These are phyloP conservation scores for Jatropha curcas DNA, from an alignment of 345 rosid genomes.

Conservation along the genomic window DNA sequence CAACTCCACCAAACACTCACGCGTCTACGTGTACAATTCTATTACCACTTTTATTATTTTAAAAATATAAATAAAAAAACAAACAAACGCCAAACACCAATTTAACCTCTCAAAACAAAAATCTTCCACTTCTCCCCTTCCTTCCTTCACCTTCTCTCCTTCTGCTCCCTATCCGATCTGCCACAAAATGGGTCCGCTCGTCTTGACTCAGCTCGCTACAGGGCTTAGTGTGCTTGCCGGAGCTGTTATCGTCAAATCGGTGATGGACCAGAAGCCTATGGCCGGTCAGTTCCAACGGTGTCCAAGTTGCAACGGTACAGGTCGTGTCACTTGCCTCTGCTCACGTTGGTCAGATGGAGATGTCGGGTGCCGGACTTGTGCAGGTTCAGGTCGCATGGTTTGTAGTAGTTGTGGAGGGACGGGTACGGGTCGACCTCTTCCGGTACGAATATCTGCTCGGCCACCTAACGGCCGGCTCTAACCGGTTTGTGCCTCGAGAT, in stretches of 20 bases:
- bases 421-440: conserved; percentile 85
- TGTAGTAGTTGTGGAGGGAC: conserved; percentile 90
- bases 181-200: conserved; percentile 60
- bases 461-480: conserved; percentile 49
- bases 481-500: conserved; percentile 9
- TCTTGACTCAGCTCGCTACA: conserved; percentile 75
- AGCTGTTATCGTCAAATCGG: conserved; percentile 74
- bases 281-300: conserved; percentile 73
- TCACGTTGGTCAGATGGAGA: conserved; percentile 94
- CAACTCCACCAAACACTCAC: conserved; percentile 30
- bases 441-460: conserved; percentile 66
- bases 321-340: conserved; percentile 74
- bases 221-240: conserved; percentile 91
- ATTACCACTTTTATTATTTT: conserved; percentile 34
- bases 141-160: neutral
- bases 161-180: neutral
- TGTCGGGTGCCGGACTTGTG: conserved; percentile 78
- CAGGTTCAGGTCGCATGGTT: conserved; percentile 83
- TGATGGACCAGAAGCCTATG: conserved; percentile 88
- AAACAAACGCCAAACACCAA: neutral
- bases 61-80: neutral
- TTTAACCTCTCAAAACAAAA: neutral
- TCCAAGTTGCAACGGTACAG: conserved; percentile 80
- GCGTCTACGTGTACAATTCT: conserved; percentile 51
- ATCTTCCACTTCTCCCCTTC: neutral